Evolutionary conservation across 805 yeast genomes (phyloP), one percentile per base, ranked within the genome.

Genomic region (Candida caryicola): DNA sequence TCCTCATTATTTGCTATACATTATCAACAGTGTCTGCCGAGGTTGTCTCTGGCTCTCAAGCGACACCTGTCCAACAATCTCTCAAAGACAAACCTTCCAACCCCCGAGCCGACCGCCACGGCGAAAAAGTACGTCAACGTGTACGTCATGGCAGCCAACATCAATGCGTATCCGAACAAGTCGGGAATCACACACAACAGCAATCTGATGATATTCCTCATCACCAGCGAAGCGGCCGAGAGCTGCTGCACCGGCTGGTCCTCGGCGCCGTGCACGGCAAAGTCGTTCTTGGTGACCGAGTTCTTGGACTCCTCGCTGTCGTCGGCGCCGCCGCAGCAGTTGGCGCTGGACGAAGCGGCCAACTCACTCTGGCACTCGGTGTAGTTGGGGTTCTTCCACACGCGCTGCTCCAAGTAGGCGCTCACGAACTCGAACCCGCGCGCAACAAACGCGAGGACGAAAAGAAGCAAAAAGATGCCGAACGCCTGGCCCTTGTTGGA

Each of bases 121-220:
- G 86, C 91, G 60, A 85, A 85, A 58, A 85, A 81, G 48, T 85
- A 85, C 0, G 78, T 61, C 32, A 82, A 48, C 6, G 82, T 73
- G 54, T 69, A 84, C 29, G 83, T 69, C 95, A 85, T 85, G 4
- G 84, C 83, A 12, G 80, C 89, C 63, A 85, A 71, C 95, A 85
- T 85, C 50, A 85, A 60, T 25, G 82, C 82, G 54, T 80, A 85
- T 9, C 84, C 81, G 34, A 85, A 54, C 71, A 83, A 66, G 15
- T 85, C 82, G 2, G 85, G 76, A 13, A 77, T 55, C 45, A 85
- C 79, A 8, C 80, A 72, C 17, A 85, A 46, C 0, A 72, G 25
- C 13, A 81, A 59, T 50, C 91, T 67, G 5, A 82, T 66, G 3
- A 72, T 32, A 60, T 85, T 88, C 55, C 81, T 67, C 27, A 62